phyloP scores from a whole-genome alignment of 176 grass and related monocot genomes.

The Oryza officinalis region DNA sequence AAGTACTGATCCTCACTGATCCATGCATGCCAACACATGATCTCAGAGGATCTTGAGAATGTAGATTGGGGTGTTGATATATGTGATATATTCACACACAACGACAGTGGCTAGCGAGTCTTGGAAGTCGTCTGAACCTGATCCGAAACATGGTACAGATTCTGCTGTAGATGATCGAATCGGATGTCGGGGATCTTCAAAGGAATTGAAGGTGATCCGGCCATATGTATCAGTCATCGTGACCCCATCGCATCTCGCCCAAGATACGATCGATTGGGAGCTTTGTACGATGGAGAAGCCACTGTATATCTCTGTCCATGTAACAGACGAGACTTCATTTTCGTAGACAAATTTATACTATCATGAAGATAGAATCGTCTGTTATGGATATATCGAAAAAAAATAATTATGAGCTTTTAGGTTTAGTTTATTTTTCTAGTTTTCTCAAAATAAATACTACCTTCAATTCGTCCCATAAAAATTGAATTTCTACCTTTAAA shows the following conservation, averaged over 20 bases:
- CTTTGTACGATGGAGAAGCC: neutral
- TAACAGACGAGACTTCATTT: neutral
- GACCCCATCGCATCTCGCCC: neutral
- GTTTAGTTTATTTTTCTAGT: no score
- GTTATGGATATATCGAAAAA: no score
- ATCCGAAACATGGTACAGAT: neutral
- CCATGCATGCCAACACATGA: neutral
- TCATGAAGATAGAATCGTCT: no score
- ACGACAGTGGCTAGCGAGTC: neutral
- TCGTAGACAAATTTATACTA: no score
- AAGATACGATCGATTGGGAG: neutral
- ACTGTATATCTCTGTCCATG: neutral
- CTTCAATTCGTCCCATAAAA: no score
- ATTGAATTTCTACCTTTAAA: no score
- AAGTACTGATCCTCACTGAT: neutral
- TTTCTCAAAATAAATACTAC: no score
- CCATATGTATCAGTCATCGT: neutral
- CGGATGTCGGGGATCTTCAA: neutral
- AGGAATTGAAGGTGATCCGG: neutral
- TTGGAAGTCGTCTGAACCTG: neutral
- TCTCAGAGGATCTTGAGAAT: neutral
- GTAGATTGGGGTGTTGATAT: neutral
- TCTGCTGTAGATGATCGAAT: slow-evolving; percentile 3
- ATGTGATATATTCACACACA: neutral
- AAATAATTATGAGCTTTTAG: no score